Evolutionary conservation across 345 rosid species (phyloP).

Genomic region (Brassica nigra): DNA sequence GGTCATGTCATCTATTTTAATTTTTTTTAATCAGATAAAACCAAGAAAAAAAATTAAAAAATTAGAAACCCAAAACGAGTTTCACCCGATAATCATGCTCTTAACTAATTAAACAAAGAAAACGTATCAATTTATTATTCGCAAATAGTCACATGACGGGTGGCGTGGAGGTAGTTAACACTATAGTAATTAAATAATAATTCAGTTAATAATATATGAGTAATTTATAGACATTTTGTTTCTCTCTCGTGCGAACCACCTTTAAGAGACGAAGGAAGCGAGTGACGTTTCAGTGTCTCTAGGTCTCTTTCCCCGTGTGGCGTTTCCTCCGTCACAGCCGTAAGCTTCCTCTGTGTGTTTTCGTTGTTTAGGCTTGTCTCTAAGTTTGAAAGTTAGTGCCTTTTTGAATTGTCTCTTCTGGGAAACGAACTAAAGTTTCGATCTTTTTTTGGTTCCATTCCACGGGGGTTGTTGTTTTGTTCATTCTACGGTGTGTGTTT

Average conservation of each 20-base stretch:
- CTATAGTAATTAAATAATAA: neutral
- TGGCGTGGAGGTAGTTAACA: neutral
- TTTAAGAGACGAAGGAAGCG: neutral
- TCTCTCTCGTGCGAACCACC: neutral
- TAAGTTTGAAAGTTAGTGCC: too few relatives aligned
- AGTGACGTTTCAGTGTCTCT: neutral
- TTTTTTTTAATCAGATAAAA: too few relatives aligned
- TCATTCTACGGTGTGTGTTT: too few relatives aligned
- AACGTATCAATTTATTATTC: neutral
- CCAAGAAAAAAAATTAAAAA: too few relatives aligned
- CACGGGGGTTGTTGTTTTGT: too few relatives aligned
- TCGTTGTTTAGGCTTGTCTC: too few relatives aligned
- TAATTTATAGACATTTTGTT: neutral
- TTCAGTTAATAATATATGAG: neutral
- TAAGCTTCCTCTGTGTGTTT: neutral
- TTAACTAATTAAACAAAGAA: neutral
- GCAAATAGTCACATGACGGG: neutral
- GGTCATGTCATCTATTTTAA: too few relatives aligned
- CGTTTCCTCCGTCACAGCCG: neutral
- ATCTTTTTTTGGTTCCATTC: neutral
- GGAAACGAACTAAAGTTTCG: neutral
- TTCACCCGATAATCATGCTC: too few relatives aligned
- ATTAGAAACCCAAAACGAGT: too few relatives aligned
- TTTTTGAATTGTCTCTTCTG: neutral
- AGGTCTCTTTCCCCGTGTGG: neutral